Conservation (phyloP, 2,329 filamentous ascomycete species). For the Botryotinia narcissicola region DNA sequence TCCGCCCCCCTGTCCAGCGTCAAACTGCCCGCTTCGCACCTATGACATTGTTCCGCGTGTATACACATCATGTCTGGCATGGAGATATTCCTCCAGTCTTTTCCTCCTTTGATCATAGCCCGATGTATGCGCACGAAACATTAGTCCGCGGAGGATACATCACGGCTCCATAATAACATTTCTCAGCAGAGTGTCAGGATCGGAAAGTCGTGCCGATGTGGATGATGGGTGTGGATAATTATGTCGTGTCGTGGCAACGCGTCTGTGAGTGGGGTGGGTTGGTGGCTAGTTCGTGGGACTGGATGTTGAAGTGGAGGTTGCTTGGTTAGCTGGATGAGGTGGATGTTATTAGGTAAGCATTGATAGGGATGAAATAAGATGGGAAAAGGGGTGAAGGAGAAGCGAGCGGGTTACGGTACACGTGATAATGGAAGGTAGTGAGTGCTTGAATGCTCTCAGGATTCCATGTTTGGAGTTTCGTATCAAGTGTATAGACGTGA, state of each 20-base stretch:
- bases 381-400: neutral
- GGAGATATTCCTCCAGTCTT: neutral
- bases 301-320: neutral
- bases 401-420: neutral
- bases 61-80: neutral
- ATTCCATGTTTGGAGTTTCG: neutral
- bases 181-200: neutral
- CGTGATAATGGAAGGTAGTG: neutral
- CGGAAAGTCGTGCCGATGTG: neutral
- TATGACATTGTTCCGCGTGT: neutral
- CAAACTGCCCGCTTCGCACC: neutral
- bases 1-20: neutral
- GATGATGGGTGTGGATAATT: neutral
- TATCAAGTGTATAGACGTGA: neutral
- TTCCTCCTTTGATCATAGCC: neutral
- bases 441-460: neutral
- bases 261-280: neutral
- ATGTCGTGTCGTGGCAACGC: conserved; percentile 3
- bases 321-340: neutral
- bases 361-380: neutral
- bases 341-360: neutral
- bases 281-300: neutral
- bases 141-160: neutral
- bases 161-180: neutral
- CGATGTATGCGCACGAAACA: neutral